Base-by-base conservation (phyloP, 2,329 filamentous ascomycete genomes). In the Arthrinium puccinioides region DNA sequence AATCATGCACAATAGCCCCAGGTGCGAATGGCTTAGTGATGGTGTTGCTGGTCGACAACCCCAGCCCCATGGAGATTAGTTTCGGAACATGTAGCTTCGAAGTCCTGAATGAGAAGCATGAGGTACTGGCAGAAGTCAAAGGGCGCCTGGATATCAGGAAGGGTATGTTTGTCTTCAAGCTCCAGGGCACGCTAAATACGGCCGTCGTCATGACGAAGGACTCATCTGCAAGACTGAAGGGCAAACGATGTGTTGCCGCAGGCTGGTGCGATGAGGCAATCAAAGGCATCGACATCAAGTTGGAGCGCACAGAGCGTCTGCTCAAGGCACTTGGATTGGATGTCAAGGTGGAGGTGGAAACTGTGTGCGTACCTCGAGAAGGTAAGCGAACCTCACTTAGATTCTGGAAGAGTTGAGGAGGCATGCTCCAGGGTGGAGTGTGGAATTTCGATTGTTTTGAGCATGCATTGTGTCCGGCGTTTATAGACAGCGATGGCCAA, bases 41-140 rank as follows among this genome's bases (percentile, higher is more conserved):
- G 10, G 28, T 21, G 2, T 21, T 56, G 13, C 35, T 32, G 24
- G 37, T 53, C 6, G 7, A 9, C 19, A 56, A 56, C 36, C 51
- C 51, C 9, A 48, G 44, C 21, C 50, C 51, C 2, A 34, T 56
- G 7, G 48, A 54, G 38, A 42, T 55, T 20, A 49, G 43, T 41
- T 51, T 56, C 40, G 51, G 52, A 14, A 38, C 29, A 4, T 54
- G 50, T 42, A 40, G 21, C 5, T 51, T 56, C 42, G 49, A 52
- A 34, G 45, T 56, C 24, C 43, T 34, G 16, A 42, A 43, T 29
- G 39, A 20, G n/a, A 16, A 35, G 2, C 39, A 42, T 29, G 32
- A 36, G n/a, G 24, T 44, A 16, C 32, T 54, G 4, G 52, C 47
- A 8, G 39, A 43, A 16, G 46, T 54, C 6, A 50, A 47, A 31